phyloP scores from a whole-genome alignment of 805 yeast genomes.

The Candida suzukii region DNA sequence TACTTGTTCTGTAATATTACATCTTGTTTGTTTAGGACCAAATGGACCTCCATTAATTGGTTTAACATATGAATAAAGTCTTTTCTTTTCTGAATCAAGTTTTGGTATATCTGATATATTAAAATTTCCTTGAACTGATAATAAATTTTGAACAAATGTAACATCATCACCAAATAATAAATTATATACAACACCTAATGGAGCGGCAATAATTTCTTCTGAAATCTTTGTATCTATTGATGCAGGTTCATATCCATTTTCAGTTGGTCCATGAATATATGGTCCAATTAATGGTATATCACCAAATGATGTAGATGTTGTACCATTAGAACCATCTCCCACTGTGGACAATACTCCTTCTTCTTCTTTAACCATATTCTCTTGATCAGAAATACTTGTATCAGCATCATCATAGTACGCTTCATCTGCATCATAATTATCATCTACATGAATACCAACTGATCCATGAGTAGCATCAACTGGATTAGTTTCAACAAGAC shows the following conservation, averaged over 20 bases:
- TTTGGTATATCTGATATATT: constrained; percentile 45
- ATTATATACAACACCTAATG: constrained; percentile 53
- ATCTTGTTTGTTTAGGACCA: constrained; percentile 72
- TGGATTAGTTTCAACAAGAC: background rate
- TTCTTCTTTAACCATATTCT: constrained; percentile 24
- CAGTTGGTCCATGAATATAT: constrained; percentile 25
- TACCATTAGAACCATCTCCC: constrained; percentile 5
- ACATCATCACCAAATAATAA: constrained; percentile 59
- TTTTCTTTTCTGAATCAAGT: constrained; percentile 25
- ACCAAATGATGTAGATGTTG: constrained; percentile 19
- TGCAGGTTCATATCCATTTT: constrained; percentile 34
- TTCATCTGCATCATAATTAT: constrained; percentile 13
- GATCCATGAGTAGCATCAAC: background rate
- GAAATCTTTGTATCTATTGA: constrained; percentile 47
- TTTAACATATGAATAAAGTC: constrained; percentile 53
- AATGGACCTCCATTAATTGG: constrained; percentile 62
- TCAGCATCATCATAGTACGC: constrained; percentile 17
- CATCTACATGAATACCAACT: background rate
- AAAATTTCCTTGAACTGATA: constrained; percentile 57
- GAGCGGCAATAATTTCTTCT: constrained; percentile 51
- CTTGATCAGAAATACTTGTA: constrained; percentile 22
- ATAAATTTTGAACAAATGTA: constrained; percentile 32
- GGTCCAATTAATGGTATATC: constrained; percentile 37
- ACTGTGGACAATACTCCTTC: no score
- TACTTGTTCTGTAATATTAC: constrained; percentile 54